A percentile compares a stretch with the other conserved stretches of the same genome.
These are phyloP conservation scores for Erysimum pusillum DNA, from an alignment of 441 rosid species.

Conservation along the genomic window DNA sequence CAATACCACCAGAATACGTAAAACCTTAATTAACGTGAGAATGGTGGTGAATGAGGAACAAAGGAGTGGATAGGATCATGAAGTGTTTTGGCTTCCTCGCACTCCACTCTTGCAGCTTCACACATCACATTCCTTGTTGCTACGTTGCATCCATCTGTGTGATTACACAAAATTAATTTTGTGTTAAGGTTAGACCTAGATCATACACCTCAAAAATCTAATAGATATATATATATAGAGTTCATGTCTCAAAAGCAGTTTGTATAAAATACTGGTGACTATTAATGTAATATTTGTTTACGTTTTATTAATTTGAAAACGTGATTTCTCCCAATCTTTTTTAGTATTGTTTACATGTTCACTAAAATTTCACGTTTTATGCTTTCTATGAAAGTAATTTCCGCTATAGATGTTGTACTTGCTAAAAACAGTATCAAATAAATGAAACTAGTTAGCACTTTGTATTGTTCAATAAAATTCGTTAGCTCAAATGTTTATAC, in stretches of 20 bases:
- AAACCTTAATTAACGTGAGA: constrained; percentile 41
- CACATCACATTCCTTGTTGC: constrained; percentile 37
- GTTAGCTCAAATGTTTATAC: neutral
- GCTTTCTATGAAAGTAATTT: neutral
- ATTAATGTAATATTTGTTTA: neutral
- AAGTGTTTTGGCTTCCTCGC: constrained; percentile 33
- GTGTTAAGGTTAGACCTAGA: constrained; percentile 45
- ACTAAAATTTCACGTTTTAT: neutral
- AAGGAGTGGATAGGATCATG: constrained; percentile 28
- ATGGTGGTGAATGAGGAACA: constrained; percentile 44
- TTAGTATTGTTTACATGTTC: too few relatives aligned
- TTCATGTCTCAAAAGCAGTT: constrained; percentile 16
- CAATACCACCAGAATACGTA: neutral
- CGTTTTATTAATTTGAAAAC: neutral
- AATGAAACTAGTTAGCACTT: too few relatives aligned
- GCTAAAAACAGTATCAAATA: too few relatives aligned
- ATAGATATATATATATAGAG: neutral
- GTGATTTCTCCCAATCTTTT: too few relatives aligned
- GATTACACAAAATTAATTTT: constrained; percentile 44
- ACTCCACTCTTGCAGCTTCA: constrained; percentile 41
- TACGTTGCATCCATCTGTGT: constrained; percentile 45
- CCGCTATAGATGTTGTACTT: too few relatives aligned
- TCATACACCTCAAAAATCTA: constrained; percentile 19
- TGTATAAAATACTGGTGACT: neutral
- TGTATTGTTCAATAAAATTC: neutral